Evolutionary conservation across 768 basidiomycete genomes (phyloP).

Genomic region (Tulasnella calospora): DNA sequence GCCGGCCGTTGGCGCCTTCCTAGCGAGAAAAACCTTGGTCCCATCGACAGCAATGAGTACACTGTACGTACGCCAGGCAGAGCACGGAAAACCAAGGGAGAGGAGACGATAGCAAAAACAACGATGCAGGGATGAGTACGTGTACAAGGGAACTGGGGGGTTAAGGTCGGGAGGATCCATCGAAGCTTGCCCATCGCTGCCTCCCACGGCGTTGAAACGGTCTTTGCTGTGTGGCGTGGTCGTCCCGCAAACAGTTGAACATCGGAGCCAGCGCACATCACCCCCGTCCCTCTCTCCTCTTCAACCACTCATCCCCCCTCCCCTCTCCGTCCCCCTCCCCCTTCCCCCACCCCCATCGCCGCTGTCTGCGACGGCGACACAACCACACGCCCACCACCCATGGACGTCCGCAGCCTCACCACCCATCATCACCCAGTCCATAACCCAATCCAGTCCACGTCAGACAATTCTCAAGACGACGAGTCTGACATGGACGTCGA

Average conservation of each 20-base stretch:
- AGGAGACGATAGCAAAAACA: neutral
- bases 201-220: conserved; percentile 11
- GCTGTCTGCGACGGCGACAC: conserved; percentile 28
- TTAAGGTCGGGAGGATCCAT: conserved; percentile 12
- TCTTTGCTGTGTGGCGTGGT: conserved; percentile 16
- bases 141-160: neutral
- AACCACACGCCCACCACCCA: conserved; percentile 25
- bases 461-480: conserved; percentile 11
- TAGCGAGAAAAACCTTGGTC: neutral
- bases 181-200: conserved; percentile 16
- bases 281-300: conserved; percentile 36
- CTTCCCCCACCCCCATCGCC: conserved; percentile 35
- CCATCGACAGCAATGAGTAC: conserved; percentile 3
- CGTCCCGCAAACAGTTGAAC: conserved; percentile 15
- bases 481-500: conserved; percentile 49
- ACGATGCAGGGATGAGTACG: conserved; percentile 6
- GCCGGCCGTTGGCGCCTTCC: conserved; percentile 10
- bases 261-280: conserved; percentile 16
- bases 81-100: neutral
- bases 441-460: conserved; percentile 23
- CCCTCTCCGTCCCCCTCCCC: conserved; percentile 31
- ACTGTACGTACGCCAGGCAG: neutral
- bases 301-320: conserved; percentile 32
- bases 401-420: conserved; percentile 32
- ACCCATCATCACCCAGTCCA: conserved; percentile 27